Conservation (phyloP, 305 asterid species). For the Fraxinus velutina region DNA sequence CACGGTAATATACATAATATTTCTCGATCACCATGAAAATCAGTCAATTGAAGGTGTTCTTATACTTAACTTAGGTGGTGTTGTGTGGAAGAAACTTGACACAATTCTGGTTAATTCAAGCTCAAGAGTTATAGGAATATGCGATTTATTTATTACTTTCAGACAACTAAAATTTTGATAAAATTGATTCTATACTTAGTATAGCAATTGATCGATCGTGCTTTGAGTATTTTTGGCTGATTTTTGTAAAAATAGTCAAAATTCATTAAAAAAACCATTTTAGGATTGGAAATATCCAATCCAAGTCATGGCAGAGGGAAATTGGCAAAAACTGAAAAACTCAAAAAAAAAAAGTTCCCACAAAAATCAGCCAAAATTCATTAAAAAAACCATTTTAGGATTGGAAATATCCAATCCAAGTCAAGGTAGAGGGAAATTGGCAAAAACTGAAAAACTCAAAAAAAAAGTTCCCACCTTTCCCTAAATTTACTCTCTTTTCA, state of each 20-base stretch:
- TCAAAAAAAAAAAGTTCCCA: conserved; percentile 24
- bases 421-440: conserved; percentile 26
- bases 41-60: not conserved
- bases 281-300: not conserved
- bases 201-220: too few relatives aligned
- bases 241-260: not conserved
- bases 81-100: not conserved
- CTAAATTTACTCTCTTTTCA: conserved; percentile 16
- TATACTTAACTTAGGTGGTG: not conserved
- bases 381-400: not conserved
- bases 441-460: conserved; percentile 33
- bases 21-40: not conserved
- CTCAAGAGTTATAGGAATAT: not conserved
- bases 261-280: not conserved
- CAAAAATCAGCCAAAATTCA: too few relatives aligned
- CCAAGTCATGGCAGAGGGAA: conserved; percentile 26
- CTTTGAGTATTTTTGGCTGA: not conserved
- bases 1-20: not conserved
- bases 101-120: not conserved
- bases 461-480: conserved; percentile 18
- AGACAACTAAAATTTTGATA: not conserved
- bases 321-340: conserved; percentile 24
- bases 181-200: not conserved
- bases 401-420: not conserved
- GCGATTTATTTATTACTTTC: not conserved